Conservation (phyloP, 2,329 filamentous ascomycete species). For the Arthrobotrys pseudoclavata region DNA sequence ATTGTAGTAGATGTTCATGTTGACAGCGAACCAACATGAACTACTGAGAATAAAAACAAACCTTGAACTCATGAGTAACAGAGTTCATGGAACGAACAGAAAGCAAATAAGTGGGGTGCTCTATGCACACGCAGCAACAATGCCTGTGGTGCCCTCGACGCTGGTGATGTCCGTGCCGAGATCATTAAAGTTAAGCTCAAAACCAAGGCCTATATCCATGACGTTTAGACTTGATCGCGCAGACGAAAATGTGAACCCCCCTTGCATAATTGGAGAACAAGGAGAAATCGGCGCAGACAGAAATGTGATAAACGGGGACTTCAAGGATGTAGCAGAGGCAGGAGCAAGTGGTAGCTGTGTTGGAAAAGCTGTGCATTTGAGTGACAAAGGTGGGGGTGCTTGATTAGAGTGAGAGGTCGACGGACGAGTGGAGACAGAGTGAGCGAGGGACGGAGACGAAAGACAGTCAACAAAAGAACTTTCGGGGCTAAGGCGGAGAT, state of each 20-base stretch:
- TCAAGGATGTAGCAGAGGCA: slow-evolving; percentile 31
- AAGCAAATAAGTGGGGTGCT: slow-evolving; percentile 9
- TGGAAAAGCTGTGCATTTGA: slow-evolving; percentile 19
- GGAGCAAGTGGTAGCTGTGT: slow-evolving; percentile 26
- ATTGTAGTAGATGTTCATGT: slow-evolving; percentile 18
- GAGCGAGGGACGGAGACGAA: slow-evolving; percentile 51
- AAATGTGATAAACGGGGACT: slow-evolving; percentile 46
- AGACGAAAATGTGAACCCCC: slow-evolving; percentile 34
- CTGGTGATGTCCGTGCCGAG: slow-evolving; percentile 1
- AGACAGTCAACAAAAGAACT: slow-evolving; percentile 13
- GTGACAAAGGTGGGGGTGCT: slow-evolving; percentile 30
- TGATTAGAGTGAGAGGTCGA: slow-evolving; percentile 47
- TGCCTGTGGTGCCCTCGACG: slow-evolving; percentile 36
- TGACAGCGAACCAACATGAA: slow-evolving; percentile 29
- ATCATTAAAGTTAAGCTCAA: slow-evolving; percentile 45
- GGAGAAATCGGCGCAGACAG: slow-evolving; percentile 54
- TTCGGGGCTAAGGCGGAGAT: slow-evolving; percentile 30
- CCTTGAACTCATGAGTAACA: background rate
- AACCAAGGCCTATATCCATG: slow-evolving; percentile 44
- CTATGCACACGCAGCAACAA: slow-evolving; percentile 53
- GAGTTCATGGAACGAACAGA: slow-evolving; percentile 11
- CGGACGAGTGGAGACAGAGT: slow-evolving; percentile 54
- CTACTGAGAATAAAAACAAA: background rate
- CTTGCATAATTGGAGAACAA: slow-evolving; percentile 42
- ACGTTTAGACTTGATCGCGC: slow-evolving; percentile 44